Base-by-base conservation (phyloP, 352 stramenopile species). In the Phytophthora fragariae region DNA sequence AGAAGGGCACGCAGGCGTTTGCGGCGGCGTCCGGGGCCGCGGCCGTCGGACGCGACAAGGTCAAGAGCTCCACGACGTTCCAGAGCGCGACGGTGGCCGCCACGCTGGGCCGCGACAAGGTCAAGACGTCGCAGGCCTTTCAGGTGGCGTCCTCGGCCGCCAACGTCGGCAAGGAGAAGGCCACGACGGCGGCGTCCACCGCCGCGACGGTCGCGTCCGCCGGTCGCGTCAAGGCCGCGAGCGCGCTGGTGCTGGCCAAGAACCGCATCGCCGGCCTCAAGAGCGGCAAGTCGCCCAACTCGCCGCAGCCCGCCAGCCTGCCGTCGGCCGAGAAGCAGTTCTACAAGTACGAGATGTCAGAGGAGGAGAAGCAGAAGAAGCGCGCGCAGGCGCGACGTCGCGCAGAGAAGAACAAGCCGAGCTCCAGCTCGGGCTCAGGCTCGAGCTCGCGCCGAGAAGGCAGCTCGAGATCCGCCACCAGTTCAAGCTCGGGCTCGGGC, bases 341-440 rank as follows among this genome's bases (percentile, higher is more conserved):
- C 52, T 93, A 91, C 81, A 90, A 91, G 75, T 93, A 93, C 76
- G 86, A 93, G 50, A 92, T 93, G 86, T 83, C 84, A 1, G 86
- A 93, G 29, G 86, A 93, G n/a, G 84, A 93, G 80, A 88, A 89
- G 76, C 81, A 84, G 47, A 81, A 84, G 68, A 86, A 92, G 65
- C 84, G 86, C 73, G 86, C 86, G 27, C 81, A 91, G 75, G 84
- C 86, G 24, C 76, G 85, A 39, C 81, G 86, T 52, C 81, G 82
- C 24, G 84, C 81, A 7, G 83, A 91, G 75, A 89, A 90, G 71
- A 93, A 93, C 78, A 81, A 69, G 59, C 55, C 76, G 14, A 75
- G 62, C 50, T 72, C 62, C 0, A 31, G 57, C 37, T 61, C 63
- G 53, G 68, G 66, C 55, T 21, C 19, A 21, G 19, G 19, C 19